Evolutionary conservation across 768 basidiomycete species (phyloP).

Genomic region (Fomitopsis serialis): DNA sequence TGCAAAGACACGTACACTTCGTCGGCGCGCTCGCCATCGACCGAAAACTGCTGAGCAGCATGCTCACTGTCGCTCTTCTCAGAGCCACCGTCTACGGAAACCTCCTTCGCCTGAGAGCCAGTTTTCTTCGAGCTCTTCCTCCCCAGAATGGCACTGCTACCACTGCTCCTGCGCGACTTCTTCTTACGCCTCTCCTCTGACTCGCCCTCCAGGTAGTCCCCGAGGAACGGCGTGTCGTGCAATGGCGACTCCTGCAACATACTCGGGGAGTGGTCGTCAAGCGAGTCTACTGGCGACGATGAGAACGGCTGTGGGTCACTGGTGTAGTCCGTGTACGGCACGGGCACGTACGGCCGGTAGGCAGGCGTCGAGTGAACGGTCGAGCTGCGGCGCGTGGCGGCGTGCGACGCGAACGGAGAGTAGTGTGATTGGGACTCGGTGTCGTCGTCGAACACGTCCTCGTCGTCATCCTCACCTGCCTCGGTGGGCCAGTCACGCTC

Average conservation of each 20-base stretch:
- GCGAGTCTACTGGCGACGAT: conserved; percentile 18
- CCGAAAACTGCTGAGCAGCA: neutral
- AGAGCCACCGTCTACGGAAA: neutral
- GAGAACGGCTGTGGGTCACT: conserved; percentile 12
- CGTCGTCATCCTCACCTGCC: conserved; percentile 18
- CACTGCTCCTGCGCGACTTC: conserved; percentile 1
- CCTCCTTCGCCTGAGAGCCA: neutral
- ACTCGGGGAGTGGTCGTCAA: conserved; percentile 18
- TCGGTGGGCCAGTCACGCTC: conserved; percentile 21
- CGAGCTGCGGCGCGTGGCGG: conserved; percentile 13
- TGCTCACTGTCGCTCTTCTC: conserved; percentile 12
- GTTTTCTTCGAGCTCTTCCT: conserved; percentile 11
- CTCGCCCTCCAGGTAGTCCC: conserved; percentile 7
- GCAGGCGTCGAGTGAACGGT: conserved; percentile 9
- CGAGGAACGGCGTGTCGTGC: neutral
- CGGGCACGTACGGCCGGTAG: conserved; percentile 12
- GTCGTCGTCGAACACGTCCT: conserved; percentile 18
- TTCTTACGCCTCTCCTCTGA: conserved; percentile 10
- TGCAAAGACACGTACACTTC: neutral
- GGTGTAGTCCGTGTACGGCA: conserved; percentile 15
- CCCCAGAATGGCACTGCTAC: conserved; percentile 3
- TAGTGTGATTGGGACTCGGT: conserved; percentile 14
- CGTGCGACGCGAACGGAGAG: conserved; percentile 14
- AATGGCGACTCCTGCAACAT: conserved; percentile 7
- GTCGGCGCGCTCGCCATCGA: neutral